Percentiles rank a stretch among this genome's conserved stretches.
These are phyloP conservation scores for Fragaria nilgerrensis DNA, from an alignment of 306 rosid genomes.

Conservation along the genomic window DNA sequence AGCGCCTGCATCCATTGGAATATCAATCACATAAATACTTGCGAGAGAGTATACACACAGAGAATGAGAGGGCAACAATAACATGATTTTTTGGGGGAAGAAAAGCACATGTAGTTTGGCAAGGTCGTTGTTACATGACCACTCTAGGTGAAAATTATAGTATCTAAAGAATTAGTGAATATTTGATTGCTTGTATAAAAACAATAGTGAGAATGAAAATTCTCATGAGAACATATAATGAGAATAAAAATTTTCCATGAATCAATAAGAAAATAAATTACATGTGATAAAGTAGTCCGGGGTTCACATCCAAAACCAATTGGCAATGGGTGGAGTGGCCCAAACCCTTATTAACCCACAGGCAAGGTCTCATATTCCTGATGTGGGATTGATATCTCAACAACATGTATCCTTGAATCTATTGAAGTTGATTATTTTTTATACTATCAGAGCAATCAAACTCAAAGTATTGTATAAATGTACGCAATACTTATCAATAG, in stretches of 20 bases:
- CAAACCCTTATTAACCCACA: too few species aligned
- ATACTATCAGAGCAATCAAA: neutral
- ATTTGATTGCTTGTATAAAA: neutral
- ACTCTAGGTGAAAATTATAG: neutral
- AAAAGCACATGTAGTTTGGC: neutral
- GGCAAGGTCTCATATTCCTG: too few species aligned
- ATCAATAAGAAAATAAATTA: neutral
- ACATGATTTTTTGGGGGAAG: neutral
- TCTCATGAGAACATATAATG: neutral
- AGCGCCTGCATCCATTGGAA: slow-evolving; percentile 54
- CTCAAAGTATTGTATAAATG: neutral
- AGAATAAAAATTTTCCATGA: neutral
- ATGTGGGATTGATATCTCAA: too few species aligned
- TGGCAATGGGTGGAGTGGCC: too few species aligned
- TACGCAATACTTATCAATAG: neutral
- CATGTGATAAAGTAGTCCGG: too few species aligned
- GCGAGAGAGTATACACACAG: neutral
- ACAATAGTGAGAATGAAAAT: neutral
- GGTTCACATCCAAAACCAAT: too few species aligned
- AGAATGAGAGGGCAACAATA: neutral
- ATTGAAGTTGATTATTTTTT: neutral
- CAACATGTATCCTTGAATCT: neutral
- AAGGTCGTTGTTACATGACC: neutral
- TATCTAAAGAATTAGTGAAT: neutral
- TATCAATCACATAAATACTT: slow-evolving; percentile 24